Conservation (phyloP, 345 rosid genomes). For the Eucalyptus virginea region DNA sequence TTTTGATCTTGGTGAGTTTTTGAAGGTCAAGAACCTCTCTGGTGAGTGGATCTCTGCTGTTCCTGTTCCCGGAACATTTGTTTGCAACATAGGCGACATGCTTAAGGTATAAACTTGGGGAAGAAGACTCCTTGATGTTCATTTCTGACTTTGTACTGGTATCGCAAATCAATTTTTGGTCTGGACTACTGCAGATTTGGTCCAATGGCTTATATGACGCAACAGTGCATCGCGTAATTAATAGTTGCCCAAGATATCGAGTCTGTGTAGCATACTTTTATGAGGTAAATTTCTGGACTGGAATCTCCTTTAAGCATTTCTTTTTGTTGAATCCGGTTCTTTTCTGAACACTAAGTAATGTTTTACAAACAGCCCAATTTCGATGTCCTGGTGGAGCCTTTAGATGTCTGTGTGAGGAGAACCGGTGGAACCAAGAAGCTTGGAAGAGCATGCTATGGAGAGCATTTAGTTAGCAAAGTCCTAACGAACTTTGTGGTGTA, state of each 20-base stretch:
- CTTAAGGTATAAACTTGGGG: conserved; percentile 41
- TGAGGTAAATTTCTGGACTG: conserved; percentile 31
- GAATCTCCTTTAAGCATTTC: background rate
- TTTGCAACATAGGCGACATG: conserved; percentile 97
- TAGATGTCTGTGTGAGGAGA: conserved; percentile 41
- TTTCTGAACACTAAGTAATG: background rate
- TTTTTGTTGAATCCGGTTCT: background rate
- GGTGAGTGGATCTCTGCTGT: too few species aligned
- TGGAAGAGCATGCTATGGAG: conserved; percentile 62
- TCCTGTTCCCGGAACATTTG: too few species aligned
- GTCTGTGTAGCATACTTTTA: conserved; percentile 66
- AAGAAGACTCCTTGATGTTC: background rate
- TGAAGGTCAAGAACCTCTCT: background rate
- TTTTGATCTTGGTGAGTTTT: background rate
- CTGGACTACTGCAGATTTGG: conserved; percentile 35
- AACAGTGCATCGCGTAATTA: conserved; percentile 70
- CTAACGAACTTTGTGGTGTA: conserved; percentile 44
- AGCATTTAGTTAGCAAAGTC: conserved; percentile 82
- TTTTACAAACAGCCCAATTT: conserved; percentile 44
- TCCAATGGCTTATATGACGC: conserved; percentile 77
- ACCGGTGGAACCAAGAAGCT: conserved; percentile 36
- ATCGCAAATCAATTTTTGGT: background rate
- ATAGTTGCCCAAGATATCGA: conserved; percentile 44
- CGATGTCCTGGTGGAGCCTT: conserved; percentile 65
- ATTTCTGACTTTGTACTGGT: background rate